Conservation (phyloP, 1,284 basidiomycete genomes). For the Porogramme epimiltina region DNA sequence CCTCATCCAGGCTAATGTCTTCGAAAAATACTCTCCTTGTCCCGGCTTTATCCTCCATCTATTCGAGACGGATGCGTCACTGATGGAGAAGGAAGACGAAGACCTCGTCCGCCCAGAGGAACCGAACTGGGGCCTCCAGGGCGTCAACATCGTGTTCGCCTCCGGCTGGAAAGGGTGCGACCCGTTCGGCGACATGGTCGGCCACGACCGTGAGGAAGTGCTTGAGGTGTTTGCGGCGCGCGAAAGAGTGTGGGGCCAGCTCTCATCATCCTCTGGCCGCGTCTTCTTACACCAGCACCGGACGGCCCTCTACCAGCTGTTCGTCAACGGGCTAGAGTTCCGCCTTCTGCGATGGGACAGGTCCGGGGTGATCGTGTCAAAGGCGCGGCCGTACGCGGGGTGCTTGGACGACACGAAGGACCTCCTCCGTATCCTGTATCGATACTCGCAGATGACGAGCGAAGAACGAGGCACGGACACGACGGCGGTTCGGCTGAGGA, state of each 20-base stretch:
- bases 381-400: not conserved
- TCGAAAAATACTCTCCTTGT: no score
- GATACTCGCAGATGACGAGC: not conserved
- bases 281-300: slow-evolving; percentile 3
- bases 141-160: slow-evolving; percentile 3
- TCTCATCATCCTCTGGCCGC: not conserved
- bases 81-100: no score
- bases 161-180: not conserved
- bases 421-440: not conserved
- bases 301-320: not conserved
- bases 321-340: slow-evolving; percentile 1
- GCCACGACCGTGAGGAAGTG: no score
- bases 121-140: no score
- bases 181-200: not conserved
- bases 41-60: no score
- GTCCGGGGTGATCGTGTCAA: slow-evolving; percentile 5
- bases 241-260: not conserved
- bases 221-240: no score
- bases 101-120: no score
- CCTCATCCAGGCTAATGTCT: no score
- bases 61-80: no score
- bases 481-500: slow-evolving; percentile 1
- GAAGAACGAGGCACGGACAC: slow-evolving; percentile 2
- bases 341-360: slow-evolving; percentile 4
- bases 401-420: not conserved